Evolutionary conservation across 73 alveolate genomes (phyloP).

Genomic region (Tetrahymena malaccensis): DNA sequence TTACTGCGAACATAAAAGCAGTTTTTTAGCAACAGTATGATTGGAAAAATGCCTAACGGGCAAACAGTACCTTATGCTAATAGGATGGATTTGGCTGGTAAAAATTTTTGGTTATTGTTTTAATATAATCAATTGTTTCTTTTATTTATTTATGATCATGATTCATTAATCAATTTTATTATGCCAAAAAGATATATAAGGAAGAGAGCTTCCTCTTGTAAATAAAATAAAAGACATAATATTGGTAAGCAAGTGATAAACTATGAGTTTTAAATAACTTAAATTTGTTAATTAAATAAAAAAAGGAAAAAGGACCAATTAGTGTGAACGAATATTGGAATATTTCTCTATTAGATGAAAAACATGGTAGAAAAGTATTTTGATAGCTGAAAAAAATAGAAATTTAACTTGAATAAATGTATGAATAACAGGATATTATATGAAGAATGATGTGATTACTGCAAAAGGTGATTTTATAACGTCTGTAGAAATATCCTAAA

Average conservation of each 20-base stretch:
- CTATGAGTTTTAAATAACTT: background rate
- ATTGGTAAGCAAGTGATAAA: background rate
- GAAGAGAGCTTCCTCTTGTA: background rate
- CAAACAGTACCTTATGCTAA: background rate
- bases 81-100: background rate
- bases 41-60: background rate
- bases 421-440: constrained; percentile 58
- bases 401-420: background rate
- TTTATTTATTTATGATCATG: background rate
- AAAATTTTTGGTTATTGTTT: background rate
- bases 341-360: constrained; percentile 21
- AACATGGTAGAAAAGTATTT: constrained; percentile 3
- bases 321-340: constrained; percentile 7
- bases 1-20: background rate
- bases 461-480: constrained; percentile 86
- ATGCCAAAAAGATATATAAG: background rate
- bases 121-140: too few relatives aligned
- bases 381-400: background rate
- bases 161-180: too few relatives aligned
- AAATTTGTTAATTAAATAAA: background rate
- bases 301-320: constrained; percentile 11
- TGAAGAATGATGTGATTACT: constrained; percentile 68
- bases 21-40: background rate
- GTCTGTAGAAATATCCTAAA: constrained; percentile 75
- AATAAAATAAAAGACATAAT: background rate